Percentiles rank a stretch among this genome's conserved stretches.
Conservation (phyloP, 495 filamentous ascomycete species). For the Terfezia claveryi region DNA sequence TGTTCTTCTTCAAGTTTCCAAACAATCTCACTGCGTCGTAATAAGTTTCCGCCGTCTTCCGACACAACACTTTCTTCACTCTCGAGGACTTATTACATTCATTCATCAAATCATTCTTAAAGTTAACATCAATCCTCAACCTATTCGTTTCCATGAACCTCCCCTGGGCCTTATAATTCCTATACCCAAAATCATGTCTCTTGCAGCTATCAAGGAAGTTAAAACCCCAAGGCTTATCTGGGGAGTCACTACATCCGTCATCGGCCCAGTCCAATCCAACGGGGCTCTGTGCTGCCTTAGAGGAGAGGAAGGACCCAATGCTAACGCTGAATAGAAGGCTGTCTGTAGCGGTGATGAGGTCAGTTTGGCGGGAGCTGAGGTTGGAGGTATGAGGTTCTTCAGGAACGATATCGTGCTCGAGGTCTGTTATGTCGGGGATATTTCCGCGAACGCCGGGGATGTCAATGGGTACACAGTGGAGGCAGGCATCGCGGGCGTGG, state of each 20-base stretch:
- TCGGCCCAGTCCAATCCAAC: conserved; percentile 22
- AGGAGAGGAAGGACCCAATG: conserved; percentile 3
- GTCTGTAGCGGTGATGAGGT: not conserved
- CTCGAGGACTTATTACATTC: conserved; percentile 8
- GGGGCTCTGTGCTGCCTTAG: conserved; percentile 14
- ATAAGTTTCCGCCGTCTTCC: conserved; percentile 24
- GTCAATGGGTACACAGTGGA: not conserved
- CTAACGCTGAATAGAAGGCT: conserved; percentile 1
- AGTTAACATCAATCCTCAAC: conserved; percentile 24
- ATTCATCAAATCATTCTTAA: conserved; percentile 22
- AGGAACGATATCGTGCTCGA: conserved; percentile 2
- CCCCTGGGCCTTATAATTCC: conserved; percentile 24
- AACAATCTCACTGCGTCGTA: conserved; percentile 25
- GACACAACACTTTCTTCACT: conserved; percentile 7
- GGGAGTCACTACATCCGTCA: conserved; percentile 24
- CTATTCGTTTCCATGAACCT: conserved; percentile 22
- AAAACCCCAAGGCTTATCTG: conserved; percentile 27
- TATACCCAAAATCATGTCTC: conserved; percentile 30
- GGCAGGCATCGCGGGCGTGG: not conserved
- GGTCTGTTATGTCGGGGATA: conserved; percentile 3
- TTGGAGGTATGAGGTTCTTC: not conserved
- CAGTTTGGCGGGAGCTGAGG: not conserved
- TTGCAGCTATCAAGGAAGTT: conserved; percentile 23
- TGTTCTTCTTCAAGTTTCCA: conserved; percentile 2
- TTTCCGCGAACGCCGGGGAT: conserved; percentile 3